phyloP scores from a whole-genome alignment of 1,284 basidiomycete species.

The Takashimella koratensis region DNA sequence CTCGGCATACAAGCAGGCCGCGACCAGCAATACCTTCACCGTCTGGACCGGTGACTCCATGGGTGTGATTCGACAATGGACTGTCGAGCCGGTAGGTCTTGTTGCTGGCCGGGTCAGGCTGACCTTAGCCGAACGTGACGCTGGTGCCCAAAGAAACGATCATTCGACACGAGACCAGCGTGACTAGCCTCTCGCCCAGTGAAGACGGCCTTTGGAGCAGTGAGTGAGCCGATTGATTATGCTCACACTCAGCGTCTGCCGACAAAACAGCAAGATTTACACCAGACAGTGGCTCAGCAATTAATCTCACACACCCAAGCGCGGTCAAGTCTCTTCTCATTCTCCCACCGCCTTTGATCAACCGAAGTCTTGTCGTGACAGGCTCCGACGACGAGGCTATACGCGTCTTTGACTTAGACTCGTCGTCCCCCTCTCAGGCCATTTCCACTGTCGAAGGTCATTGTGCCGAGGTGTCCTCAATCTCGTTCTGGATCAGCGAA shows the following conservation, averaged over 20 bases:
- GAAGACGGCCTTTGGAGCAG: slow-evolving; percentile 78
- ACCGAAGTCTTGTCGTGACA: slow-evolving; percentile 68
- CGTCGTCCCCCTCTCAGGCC: slow-evolving; percentile 37
- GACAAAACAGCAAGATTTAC: slow-evolving; percentile 75
- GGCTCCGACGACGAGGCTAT: slow-evolving; percentile 73
- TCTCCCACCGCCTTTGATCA: slow-evolving; percentile 34
- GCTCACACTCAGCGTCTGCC: slow-evolving; percentile 61
- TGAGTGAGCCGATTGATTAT: slow-evolving; percentile 44
- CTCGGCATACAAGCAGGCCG: slow-evolving; percentile 49
- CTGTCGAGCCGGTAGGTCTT: slow-evolving; percentile 16
- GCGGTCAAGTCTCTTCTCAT: slow-evolving; percentile 67
- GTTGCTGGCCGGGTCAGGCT: slow-evolving; percentile 53
- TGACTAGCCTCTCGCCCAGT: slow-evolving; percentile 60
- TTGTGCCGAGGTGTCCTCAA: slow-evolving; percentile 74
- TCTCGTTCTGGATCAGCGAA: slow-evolving; percentile 66
- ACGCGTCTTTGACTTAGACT: slow-evolving; percentile 57
- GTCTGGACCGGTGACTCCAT: slow-evolving; percentile 81
- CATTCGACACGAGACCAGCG: slow-evolving; percentile 51
- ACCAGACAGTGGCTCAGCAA: slow-evolving; percentile 45
- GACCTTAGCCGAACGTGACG: slow-evolving; percentile 5
- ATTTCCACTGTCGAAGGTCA: slow-evolving; percentile 69
- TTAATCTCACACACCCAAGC: slow-evolving; percentile 58
- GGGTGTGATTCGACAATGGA: slow-evolving; percentile 64
- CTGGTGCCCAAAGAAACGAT: slow-evolving; percentile 22
- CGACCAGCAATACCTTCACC: slow-evolving; percentile 28